Percentiles rank a stretch among this genome's conserved stretches.
These are phyloP conservation scores for Suillus sp. DNA, from an alignment of 768 basidiomycete species.

Conservation along the genomic window DNA sequence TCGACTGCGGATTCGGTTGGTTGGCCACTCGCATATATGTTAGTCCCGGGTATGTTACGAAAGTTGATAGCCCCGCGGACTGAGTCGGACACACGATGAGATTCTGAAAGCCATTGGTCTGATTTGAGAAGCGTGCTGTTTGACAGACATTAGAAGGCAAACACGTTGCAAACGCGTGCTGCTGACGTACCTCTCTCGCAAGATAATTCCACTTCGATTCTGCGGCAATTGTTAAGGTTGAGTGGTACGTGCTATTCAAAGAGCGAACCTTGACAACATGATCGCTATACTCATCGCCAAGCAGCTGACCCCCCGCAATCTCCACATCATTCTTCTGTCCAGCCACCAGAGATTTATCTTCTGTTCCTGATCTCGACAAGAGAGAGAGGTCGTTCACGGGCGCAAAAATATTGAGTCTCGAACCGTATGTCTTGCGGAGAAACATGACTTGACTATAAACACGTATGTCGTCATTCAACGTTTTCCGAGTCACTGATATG, in stretches of 20 bases:
- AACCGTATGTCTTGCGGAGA: conserved; percentile 78
- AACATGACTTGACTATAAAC: conserved; percentile 76
- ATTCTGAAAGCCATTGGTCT: conserved; percentile 85
- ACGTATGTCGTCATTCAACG: conserved; percentile 5
- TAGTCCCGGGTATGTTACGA: conserved; percentile 76
- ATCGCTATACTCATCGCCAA: conserved; percentile 95
- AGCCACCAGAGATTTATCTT: conserved; percentile 55
- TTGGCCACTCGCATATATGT: conserved; percentile 92
- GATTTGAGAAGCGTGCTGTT: conserved; percentile 84
- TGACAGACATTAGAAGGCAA: conserved; percentile 8
- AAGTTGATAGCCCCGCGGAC: conserved; percentile 96
- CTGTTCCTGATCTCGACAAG: conserved; percentile 70
- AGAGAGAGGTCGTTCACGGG: conserved; percentile 88
- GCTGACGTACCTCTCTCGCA: conserved; percentile 74
- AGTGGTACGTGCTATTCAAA: background rate
- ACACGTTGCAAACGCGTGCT: conserved; percentile 9
- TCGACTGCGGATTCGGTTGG: conserved; percentile 86
- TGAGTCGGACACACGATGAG: conserved; percentile 60
- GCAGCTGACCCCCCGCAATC: conserved; percentile 78
- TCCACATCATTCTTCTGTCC: conserved; percentile 76
- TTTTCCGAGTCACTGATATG: conserved; percentile 5
- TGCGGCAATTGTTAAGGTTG: conserved; percentile 32
- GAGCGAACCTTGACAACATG: conserved; percentile 81
- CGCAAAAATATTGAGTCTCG: conserved; percentile 85
- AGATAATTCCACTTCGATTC: conserved; percentile 92